These are phyloP conservation scores for Phytophthora fragariae DNA, from an alignment of 352 stramenopile genomes.

Conservation along the genomic window DNA sequence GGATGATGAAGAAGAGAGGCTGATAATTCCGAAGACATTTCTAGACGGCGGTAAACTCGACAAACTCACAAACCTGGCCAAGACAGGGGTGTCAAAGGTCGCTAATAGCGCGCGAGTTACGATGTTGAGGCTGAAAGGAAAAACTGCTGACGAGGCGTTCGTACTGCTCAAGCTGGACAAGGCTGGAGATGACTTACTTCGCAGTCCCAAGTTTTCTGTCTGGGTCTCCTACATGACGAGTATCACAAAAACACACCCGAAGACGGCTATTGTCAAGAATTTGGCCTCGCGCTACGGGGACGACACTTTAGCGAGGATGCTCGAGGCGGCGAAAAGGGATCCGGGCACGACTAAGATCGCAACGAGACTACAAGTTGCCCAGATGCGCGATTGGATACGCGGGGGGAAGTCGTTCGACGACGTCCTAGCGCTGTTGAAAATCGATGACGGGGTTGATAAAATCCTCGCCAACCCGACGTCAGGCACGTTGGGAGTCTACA, in stretches of 20 bases:
- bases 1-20: too few species aligned
- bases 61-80: too few species aligned
- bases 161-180: background rate
- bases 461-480: background rate
- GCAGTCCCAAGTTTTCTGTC: background rate
- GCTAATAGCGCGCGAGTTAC: background rate
- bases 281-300: background rate
- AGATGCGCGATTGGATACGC: slow-evolving; percentile 1
- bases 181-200: background rate
- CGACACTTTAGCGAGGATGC: slow-evolving; percentile 4
- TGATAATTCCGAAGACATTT: too few species aligned
- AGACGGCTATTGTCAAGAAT: background rate
- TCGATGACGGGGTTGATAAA: background rate
- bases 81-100: background rate
- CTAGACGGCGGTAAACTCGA: too few species aligned
- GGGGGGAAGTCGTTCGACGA: background rate
- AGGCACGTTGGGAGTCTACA: background rate
- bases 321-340: slow-evolving; percentile 7
- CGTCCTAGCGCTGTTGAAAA: background rate
- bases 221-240: background rate
- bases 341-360: slow-evolving; percentile 2
- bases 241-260: background rate
- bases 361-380: background rate
- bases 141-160: background rate
- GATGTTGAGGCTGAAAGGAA: background rate